phyloP scores from a whole-genome alignment of 108 stramenopile species.

The Seminavis robusta region DNA sequence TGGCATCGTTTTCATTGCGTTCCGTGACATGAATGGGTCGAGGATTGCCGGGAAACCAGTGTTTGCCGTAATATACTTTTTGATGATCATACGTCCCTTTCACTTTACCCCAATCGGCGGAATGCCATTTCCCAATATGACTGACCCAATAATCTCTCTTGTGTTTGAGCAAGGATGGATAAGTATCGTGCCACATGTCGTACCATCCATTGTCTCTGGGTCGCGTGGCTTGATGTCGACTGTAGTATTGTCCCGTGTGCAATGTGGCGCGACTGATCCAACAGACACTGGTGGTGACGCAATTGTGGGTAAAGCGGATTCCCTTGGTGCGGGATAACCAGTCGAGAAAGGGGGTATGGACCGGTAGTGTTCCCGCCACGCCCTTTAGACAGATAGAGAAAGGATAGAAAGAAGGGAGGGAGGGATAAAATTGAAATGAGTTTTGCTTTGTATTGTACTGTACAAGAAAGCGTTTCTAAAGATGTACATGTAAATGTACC shows the following conservation, averaged over 20 bases:
- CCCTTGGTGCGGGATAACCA: conserved; percentile 61
- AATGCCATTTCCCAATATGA: conserved; percentile 72
- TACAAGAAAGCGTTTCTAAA: no score
- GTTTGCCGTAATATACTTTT: conserved; percentile 39
- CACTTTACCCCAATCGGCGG: neutral
- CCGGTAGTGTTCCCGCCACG: conserved; percentile 10
- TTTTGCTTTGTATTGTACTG: no score
- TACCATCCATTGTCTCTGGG: no score
- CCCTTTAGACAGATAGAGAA: no score
- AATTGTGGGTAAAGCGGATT: conserved; percentile 70
- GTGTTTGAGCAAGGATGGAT: conserved; percentile 52
- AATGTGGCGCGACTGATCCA: conserved; percentile 77
- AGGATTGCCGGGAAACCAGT: conserved; percentile 20
- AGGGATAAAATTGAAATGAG: no score
- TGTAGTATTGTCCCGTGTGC: conserved; percentile 60
- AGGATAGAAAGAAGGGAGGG: no score
- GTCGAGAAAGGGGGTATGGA: conserved; percentile 63
- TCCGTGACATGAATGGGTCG: conserved; percentile 49
- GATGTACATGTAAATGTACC: no score
- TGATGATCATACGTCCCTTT: conserved; percentile 20
- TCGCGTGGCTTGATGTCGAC: conserved; percentile 51
- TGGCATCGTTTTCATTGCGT: conserved; percentile 55
- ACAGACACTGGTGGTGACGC: conserved; percentile 81
- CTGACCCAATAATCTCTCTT: conserved; percentile 66
- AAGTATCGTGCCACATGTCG: conserved; percentile 61